Conservation (phyloP, 2,329 filamentous ascomycete species). For the Kalmusia sp. region DNA sequence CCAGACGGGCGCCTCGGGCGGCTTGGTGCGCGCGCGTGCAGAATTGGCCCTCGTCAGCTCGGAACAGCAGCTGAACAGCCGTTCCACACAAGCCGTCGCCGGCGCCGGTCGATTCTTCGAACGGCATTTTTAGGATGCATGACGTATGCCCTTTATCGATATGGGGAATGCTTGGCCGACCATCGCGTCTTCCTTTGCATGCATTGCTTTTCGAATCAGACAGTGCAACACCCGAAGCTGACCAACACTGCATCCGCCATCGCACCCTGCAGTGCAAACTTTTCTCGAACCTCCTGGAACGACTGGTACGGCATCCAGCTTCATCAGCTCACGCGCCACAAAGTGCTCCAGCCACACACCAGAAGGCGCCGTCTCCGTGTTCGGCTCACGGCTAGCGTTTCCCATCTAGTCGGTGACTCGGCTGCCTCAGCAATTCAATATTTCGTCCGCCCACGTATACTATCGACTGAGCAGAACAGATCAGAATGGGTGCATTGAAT, state of each 20-base stretch:
- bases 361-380: neutral
- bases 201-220: neutral
- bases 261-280: neutral
- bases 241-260: neutral
- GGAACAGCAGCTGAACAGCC: neutral
- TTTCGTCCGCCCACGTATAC: slow-evolving; percentile 14
- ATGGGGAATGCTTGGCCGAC: neutral
- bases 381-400: neutral
- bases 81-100: neutral
- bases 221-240: neutral
- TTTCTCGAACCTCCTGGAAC: neutral
- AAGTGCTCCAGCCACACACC: neutral
- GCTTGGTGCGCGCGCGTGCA: neutral
- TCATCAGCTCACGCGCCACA: slow-evolving; percentile 1
- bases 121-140: neutral
- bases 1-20: neutral
- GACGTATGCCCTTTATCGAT: slow-evolving; percentile 4
- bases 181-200: neutral
- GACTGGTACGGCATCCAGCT: neutral
- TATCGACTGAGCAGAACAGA: slow-evolving; percentile 12
- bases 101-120: neutral
- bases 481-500: slow-evolving; percentile 25
- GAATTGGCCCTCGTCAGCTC: neutral
- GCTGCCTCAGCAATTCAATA: slow-evolving; percentile 25
- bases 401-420: neutral